Evolutionary conservation across 169 alveolate species (phyloP), one percentile per base, ranked within the genome.

Genomic region (Theileria orientalis): DNA sequence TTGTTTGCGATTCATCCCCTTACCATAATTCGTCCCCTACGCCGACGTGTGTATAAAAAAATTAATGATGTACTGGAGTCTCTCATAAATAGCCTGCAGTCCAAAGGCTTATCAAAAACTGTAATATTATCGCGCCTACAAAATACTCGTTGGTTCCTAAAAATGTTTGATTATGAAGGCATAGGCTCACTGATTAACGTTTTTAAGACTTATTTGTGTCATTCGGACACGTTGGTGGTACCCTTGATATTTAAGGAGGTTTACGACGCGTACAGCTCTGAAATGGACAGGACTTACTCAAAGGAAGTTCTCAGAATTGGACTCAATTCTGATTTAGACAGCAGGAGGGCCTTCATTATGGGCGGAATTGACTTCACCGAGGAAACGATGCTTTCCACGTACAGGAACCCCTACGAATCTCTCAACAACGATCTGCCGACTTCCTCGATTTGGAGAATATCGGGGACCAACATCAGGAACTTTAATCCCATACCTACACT

Each of bases 321-420:
- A 16, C 6, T 46, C 41, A 69, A 47, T n/a, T 49, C 35, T 0
- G 27, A 67, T 16, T 33, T 42, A 21, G 83, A 40, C 23, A 66
- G 63, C 44, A 37, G 83, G 21, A 67, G 25, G 46, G 87, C 83
- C n/a, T 70, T 79, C 9, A 62, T 79, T 9, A 74, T 79, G n/a
- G 87, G 87, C 11, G 83, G 83, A 44, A 79, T 79, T n/a, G 87
- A 79, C 29, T 79, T 79, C 70, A 79, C 87, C 27, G 87, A 79
- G 74, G 87, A 79, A 74, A 79, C 87, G 0, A 51, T 79, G 59
- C 27, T 60, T 8, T 67, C 75, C 14, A 67, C 71, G n/a, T 67
- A 67, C 69, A 46, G 75, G 25, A 35, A 21, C 25, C 75, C 75
- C 11, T 19, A 13, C 32, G 75, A 67, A 29, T 6, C 46, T 60